Conservation (phyloP, 768 basidiomycete genomes). For the Erythrobasidium yunnanense region DNA sequence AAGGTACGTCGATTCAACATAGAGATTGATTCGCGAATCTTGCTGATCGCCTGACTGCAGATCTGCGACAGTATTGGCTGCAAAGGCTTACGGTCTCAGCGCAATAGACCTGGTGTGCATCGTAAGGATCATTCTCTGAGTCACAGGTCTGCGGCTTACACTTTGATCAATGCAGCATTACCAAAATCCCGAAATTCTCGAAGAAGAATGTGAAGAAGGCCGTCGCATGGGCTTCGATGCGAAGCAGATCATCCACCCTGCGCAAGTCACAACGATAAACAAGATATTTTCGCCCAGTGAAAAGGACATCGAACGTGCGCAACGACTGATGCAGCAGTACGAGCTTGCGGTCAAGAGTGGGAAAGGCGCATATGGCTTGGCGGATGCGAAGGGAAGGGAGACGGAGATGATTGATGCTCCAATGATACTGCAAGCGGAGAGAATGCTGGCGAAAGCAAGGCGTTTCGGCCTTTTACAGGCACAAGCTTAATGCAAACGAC, state of each 20-base stretch:
- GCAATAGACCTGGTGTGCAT: slow-evolving; percentile 75
- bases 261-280: slow-evolving; percentile 67
- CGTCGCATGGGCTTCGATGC: slow-evolving; percentile 77
- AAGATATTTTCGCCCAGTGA: slow-evolving; percentile 63
- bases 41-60: slow-evolving; percentile 38
- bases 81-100: slow-evolving; percentile 69
- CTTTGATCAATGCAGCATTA: slow-evolving; percentile 52
- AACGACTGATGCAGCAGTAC: slow-evolving; percentile 61
- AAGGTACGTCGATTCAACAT: slow-evolving; percentile 33
- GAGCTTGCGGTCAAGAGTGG: slow-evolving; percentile 43
- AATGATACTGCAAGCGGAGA: slow-evolving; percentile 23
- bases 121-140: slow-evolving; percentile 48
- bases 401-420: slow-evolving; percentile 26
- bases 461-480: not conserved
- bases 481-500: too few species aligned
- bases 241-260: slow-evolving; percentile 85
- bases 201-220: slow-evolving; percentile 69
- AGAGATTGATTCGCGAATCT: not conserved
- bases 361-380: slow-evolving; percentile 58
- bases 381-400: slow-evolving; percentile 45
- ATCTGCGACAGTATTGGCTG: slow-evolving; percentile 65
- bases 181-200: slow-evolving; percentile 56
- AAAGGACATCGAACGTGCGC: slow-evolving; percentile 65
- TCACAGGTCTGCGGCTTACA: not conserved
- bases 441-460: not conserved